Evolutionary conservation across 805 yeast species (phyloP), one percentile per base, ranked within the genome.

Genomic region (Candida nonsorbophila): DNA sequence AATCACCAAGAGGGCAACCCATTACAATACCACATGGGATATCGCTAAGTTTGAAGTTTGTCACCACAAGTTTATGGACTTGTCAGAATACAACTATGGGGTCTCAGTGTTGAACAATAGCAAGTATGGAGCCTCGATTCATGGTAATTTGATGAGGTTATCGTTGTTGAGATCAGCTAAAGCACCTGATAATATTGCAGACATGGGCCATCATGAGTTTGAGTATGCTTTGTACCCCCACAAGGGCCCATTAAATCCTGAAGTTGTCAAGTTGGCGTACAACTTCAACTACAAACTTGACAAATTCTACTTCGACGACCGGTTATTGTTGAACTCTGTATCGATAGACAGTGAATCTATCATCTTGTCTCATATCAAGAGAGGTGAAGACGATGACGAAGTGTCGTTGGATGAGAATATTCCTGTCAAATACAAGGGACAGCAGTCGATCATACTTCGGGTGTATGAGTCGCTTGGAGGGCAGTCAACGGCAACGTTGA

Each of bases 31-130:
- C 1, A 66, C 85, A 1, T 90, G 97, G 97, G 98, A 90, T 48
- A 81, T 82, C 19, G 97, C 97, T 34, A 88, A 87, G 53, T 90
- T 90, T 55, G 98, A 90, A 58, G 95, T 87, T 7, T 84, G 95
- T 48, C 86, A 83, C 47, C 98, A 92, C 55, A 84, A 84, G 49
- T 90, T 85, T 59, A 90, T 94, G 44, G 98, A 90, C 52, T 77
- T 84, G 45, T 82, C 94, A 15, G 97, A 86, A 47, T 74, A 66
- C 53, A 74, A 72, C 37, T 88, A 85, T 48, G 98, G 98, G 49
- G 95, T 87, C 8, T 70, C 94, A 0, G 59, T 90, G 11, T 51
- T 90, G 46, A 90, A 88, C 53, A 79, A 86, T 56, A 72, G 79
- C 49, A 90, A 90, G 55, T 90, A 86, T 50, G 98, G 98, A 6